Evolutionary conservation across 768 basidiomycete species (phyloP).

Genomic region (Tricholoma hemisulphureum): DNA sequence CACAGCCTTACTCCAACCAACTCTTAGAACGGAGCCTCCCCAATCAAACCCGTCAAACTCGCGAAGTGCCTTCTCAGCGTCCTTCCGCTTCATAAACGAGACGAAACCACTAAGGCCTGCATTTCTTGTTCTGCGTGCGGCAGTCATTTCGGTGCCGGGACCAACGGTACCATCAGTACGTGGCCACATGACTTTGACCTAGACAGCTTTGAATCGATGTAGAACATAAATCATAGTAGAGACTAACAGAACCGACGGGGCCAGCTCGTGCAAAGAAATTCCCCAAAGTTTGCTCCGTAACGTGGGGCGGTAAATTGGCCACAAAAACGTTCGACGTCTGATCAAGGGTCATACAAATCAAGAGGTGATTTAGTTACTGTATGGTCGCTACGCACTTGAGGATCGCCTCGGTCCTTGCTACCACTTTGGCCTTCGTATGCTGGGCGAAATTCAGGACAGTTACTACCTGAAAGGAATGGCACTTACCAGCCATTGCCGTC

Average conservation of each 20-base stretch:
- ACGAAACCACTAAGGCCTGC: conserved; percentile 93
- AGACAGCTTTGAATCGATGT: not conserved
- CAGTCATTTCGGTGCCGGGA: conserved; percentile 75
- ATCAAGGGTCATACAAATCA: conserved; percentile 2
- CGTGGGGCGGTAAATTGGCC: conserved; percentile 84
- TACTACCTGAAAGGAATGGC: not conserved
- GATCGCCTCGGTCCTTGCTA: conserved; percentile 86
- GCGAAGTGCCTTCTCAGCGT: conserved; percentile 85
- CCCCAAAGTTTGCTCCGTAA: conserved; percentile 84
- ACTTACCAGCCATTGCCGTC: conserved; percentile 84
- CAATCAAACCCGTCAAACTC: conserved; percentile 94
- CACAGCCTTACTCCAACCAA: conserved; percentile 98
- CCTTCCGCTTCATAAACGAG: conserved; percentile 90
- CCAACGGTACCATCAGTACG: conserved; percentile 68
- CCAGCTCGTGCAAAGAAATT: conserved; percentile 89
- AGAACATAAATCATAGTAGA: not conserved
- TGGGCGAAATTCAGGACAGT: conserved; percentile 19
- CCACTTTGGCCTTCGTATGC: conserved; percentile 92
- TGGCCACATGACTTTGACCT: conserved; percentile 99
- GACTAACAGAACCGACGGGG: conserved; percentile 84
- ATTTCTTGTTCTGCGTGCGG: conserved; percentile 66
- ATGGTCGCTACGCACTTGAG: conserved; percentile 50
- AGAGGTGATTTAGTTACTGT: conserved; percentile 17
- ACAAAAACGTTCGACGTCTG: conserved; percentile 97
- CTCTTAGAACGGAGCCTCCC: conserved; percentile 84